Evolutionary conservation across 208 protist species (phyloP), one percentile per base, ranked within the genome.

Genomic region (Leishmania turanica): DNA sequence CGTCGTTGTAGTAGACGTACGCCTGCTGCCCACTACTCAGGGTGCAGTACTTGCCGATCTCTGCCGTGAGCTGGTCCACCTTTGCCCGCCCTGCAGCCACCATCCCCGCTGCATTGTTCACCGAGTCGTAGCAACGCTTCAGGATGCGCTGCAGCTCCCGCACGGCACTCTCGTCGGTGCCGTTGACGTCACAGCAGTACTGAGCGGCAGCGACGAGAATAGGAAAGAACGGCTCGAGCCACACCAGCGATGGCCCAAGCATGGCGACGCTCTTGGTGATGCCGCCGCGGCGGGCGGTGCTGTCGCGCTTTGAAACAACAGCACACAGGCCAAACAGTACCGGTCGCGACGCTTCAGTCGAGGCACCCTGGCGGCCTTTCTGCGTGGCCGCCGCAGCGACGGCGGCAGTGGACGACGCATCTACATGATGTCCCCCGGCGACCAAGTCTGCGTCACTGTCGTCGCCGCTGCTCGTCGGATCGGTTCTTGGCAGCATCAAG

Each of bases 181-280:
- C 90, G 70, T 80, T 88, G 15, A 95, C 86, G 73, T 90, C 86
- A 83, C 91, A 95, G 84, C 91, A 94, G 81, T 92, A 88, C 77
- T 89, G 82, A 37, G 93, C 91, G 1, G 91, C 91, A 60, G 92
- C 88, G 4, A 93, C 89, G 31, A 95, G 82, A 15, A 93, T 69
- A 3, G 90, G 87, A 75, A 93, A 95, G 81, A 96, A 95, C 31
- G 87, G 86, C 80, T 96, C 90, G 34, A 96, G 86, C 88, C 88
- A 94, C 42, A 84, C 83, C 49, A 95, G 72, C 15, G 89, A 95
- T 0, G 89, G 90, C 2, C 93, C 93, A 8, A 96, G 72, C 2
- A 93, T 77, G 1, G 93, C 91, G 31, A 96, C 90, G 72, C 87
- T 92, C 81, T 96, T 96, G n/a, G 89, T 96, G 58, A 94, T 90